phyloP scores from a whole-genome alignment of 2,329 filamentous ascomycete species.

The Penicillium nordicum region DNA sequence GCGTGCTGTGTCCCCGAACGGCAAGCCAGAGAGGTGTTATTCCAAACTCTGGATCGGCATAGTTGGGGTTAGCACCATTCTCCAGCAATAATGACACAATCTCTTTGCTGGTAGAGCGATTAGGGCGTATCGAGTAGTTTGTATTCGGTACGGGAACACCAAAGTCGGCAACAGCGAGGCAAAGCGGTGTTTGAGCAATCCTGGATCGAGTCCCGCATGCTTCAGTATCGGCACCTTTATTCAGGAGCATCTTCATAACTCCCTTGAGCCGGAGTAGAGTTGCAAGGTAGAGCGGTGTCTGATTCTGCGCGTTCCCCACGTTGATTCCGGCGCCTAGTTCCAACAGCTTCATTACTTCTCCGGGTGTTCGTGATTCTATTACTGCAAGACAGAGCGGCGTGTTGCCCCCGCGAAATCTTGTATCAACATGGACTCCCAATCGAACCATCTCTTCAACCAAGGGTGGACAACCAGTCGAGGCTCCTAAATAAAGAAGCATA shows the following conservation, averaged over 20 bases:
- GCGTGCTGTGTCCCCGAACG: not conserved
- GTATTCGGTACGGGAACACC: not conserved
- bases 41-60: not conserved
- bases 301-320: not conserved
- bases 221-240: not conserved
- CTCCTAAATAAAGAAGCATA: slow-evolving; percentile 1
- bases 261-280: not conserved
- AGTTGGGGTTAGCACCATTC: not conserved
- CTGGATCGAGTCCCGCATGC: not conserved
- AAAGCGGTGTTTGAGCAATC: not conserved
- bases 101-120: not conserved
- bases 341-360: not conserved
- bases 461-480: not conserved
- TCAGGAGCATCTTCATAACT: not conserved
- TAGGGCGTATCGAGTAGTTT: not conserved
- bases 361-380: not conserved
- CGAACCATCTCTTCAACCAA: not conserved
- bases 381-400: not conserved
- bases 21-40: slow-evolving; percentile 2
- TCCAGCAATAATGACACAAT: not conserved
- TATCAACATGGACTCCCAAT: not conserved
- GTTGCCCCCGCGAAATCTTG: not conserved
- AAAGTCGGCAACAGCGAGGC: not conserved
- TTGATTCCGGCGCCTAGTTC: not conserved
- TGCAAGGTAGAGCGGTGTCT: not conserved